These are phyloP conservation scores for Euphrasia arctica DNA, from an alignment of 305 asterid genomes.

Conservation along the genomic window DNA sequence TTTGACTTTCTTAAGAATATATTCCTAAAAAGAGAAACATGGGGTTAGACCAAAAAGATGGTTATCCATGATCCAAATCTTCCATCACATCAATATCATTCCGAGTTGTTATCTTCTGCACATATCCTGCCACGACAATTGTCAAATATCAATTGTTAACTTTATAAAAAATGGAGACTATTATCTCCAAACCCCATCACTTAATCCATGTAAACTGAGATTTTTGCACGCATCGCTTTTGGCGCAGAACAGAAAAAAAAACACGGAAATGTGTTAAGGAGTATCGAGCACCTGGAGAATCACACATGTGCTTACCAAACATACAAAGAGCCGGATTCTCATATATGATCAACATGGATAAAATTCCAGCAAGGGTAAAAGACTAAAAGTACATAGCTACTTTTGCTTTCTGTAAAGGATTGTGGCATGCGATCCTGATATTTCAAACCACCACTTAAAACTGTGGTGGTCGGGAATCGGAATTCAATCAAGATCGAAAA, in stretches of 20 bases:
- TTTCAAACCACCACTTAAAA: constrained; percentile 8
- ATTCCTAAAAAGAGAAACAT: not conserved
- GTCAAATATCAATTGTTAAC: constrained; percentile 1
- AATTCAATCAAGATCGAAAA: constrained; percentile 5
- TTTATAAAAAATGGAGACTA: not conserved
- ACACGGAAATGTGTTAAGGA: not conserved
- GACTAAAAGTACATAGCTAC: not conserved
- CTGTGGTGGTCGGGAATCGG: not conserved
- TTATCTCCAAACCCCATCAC: not conserved
- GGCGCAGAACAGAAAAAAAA: not conserved
- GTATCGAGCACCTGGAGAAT: constrained; percentile 6
- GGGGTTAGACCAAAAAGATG: too few species aligned
- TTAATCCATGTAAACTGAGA: not conserved
- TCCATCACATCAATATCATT: constrained; percentile 78
- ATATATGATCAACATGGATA: not conserved
- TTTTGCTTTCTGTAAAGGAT: not conserved
- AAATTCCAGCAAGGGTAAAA: constrained; percentile 3
- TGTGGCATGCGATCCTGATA: constrained; percentile 6
- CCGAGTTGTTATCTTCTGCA: constrained; percentile 87
- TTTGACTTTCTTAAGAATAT: not conserved
- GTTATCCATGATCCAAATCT: constrained; percentile 62
- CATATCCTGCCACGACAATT: constrained; percentile 64
- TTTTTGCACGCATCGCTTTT: not conserved
- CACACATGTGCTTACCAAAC: constrained; percentile 6
- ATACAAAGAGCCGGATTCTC: constrained; percentile 11